phyloP scores from a whole-genome alignment of 805 yeast genomes.

The Myxozyma neotropica region DNA sequence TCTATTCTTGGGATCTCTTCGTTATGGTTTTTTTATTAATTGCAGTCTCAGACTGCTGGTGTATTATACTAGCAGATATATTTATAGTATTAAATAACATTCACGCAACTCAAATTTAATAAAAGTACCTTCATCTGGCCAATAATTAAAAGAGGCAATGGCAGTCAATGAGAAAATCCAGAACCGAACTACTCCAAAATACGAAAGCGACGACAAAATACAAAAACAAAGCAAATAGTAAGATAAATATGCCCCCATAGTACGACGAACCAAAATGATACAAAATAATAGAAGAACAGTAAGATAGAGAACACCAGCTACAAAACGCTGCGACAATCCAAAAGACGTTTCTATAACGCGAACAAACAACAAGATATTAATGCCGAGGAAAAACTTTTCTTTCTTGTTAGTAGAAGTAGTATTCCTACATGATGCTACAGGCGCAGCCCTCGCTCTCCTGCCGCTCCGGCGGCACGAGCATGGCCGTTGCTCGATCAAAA shows the following conservation, averaged over 20 bases:
- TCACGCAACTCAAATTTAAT: not conserved
- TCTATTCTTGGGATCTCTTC: too few relatives aligned
- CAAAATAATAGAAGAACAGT: not conserved
- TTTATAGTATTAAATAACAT: not conserved
- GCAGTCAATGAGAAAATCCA: not conserved
- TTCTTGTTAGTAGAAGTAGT: not conserved
- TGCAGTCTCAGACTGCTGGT: too few relatives aligned
- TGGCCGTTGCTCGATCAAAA: conserved; percentile 57
- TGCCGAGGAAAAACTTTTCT: not conserved
- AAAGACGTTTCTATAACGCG: not conserved
- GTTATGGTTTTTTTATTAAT: too few relatives aligned
- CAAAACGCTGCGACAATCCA: not conserved
- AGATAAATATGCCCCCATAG: not conserved
- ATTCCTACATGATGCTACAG: not conserved
- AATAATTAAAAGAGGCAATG: not conserved
- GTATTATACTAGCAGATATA: too few relatives aligned
- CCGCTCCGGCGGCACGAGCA: conserved; percentile 7
- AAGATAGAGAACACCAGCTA: too few relatives aligned
- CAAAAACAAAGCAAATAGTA: not conserved
- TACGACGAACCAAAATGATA: not conserved
- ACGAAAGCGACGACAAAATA: not conserved
- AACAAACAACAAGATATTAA: not conserved
- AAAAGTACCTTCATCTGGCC: not conserved
- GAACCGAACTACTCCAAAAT: conserved; percentile 2
- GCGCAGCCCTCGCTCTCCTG: conserved; percentile 3